Percentiles rank a stretch among this genome's conserved stretches.
Evolutionary conservation across 495 filamentous ascomycete species (phyloP).

Genomic region (Pyrenopolyporus hunteri): DNA sequence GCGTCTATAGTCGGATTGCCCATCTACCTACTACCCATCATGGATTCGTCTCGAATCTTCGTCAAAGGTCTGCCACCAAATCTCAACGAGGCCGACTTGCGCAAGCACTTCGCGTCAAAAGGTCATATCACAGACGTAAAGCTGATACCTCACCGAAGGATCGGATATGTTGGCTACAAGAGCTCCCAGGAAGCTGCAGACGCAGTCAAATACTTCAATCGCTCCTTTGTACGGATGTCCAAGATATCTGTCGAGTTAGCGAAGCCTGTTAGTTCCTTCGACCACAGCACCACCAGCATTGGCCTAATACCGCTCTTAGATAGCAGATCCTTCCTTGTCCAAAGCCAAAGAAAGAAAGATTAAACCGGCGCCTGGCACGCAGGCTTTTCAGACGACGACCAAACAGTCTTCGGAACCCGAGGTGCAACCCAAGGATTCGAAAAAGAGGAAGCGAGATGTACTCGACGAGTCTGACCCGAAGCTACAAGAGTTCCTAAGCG

Average conservation of each 20-base stretch:
- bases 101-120: constrained; percentile 79
- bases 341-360: constrained; percentile 33
- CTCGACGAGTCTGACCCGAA: constrained; percentile 69
- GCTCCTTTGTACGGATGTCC: constrained; percentile 94
- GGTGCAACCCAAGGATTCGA: constrained; percentile 26
- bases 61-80: constrained; percentile 64
- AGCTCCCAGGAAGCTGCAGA: constrained; percentile 75
- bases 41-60: constrained; percentile 86
- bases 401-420: constrained; percentile 28
- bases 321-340: constrained; percentile 41
- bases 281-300: constrained; percentile 1
- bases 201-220: constrained; percentile 94
- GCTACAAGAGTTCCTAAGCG: constrained; percentile 82
- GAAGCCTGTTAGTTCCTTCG: constrained; percentile 67
- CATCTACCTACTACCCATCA: constrained; percentile 30
- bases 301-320: constrained; percentile 27
- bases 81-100: constrained; percentile 65
- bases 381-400: constrained; percentile 31
- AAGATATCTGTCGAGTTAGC: constrained; percentile 92
- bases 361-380: constrained; percentile 32
- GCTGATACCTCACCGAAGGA: constrained; percentile 83
- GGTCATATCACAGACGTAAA: constrained; percentile 88
- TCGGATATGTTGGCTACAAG: constrained; percentile 96
- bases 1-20: neutral
- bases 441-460: constrained; percentile 61